phyloP scores from a whole-genome alignment of 1,284 basidiomycete genomes.

The Volvariella volvacea region DNA sequence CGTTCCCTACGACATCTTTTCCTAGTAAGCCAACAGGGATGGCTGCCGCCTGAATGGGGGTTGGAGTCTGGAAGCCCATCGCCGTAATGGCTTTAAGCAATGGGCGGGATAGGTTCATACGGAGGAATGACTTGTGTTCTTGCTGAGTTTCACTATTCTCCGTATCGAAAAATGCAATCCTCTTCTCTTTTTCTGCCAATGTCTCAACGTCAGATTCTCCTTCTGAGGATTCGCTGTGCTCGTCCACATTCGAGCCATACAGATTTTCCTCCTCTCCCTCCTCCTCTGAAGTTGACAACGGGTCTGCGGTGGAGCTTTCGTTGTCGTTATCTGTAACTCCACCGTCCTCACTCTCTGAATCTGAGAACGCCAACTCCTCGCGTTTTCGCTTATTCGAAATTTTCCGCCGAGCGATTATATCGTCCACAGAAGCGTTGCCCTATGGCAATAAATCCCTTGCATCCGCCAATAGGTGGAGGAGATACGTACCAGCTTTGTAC shows the following conservation, averaged over 20 bases:
- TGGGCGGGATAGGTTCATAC: constrained; percentile 87
- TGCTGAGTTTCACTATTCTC: constrained; percentile 37
- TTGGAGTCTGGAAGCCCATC: constrained; percentile 80
- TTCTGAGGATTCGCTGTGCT: constrained; percentile 27
- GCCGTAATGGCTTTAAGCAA: constrained; percentile 82
- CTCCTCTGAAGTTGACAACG: constrained; percentile 21
- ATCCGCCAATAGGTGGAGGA: constrained; percentile 9
- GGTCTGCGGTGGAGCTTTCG: constrained; percentile 25
- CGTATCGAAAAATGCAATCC: constrained; percentile 81
- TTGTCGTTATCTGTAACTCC: constrained; percentile 26
- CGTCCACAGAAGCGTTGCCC: constrained; percentile 83
- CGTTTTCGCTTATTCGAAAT: constrained; percentile 50
- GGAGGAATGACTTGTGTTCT: constrained; percentile 65
- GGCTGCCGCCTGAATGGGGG: constrained; percentile 91
- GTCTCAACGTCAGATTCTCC: constrained; percentile 60
- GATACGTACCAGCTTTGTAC: constrained; percentile 51
- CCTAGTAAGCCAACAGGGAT: constrained; percentile 91
- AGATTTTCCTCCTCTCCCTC: constrained; percentile 34
- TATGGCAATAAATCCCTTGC: constrained; percentile 19
- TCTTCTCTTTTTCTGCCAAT: constrained; percentile 68
- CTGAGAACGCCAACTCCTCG: constrained; percentile 28
- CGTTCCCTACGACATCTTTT: constrained; percentile 92
- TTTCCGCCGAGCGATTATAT: constrained; percentile 77
- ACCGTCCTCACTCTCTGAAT: constrained; percentile 17
- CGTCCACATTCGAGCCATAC: constrained; percentile 33